Evolutionary conservation across 176 grass and related monocot genomes (phyloP), one percentile per base, ranked within the genome.

Genomic region (Thalia dealbata): DNA sequence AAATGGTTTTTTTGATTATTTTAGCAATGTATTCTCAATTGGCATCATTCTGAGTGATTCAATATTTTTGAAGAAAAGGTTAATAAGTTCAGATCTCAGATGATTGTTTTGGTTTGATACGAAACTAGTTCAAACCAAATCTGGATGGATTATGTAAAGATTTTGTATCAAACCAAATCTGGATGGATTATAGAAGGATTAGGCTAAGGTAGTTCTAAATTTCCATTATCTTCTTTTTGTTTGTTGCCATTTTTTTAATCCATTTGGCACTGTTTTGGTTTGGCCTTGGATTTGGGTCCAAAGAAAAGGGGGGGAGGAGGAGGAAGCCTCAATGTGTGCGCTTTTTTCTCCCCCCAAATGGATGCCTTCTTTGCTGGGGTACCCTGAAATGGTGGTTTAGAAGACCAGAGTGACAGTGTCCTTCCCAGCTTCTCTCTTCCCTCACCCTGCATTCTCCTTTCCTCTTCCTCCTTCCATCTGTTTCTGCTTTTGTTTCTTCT

Each of bases 291-390:
- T 62, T 88, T 81, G 54, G 78, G 78, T 85, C 80, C 69, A 73
- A 86, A 84, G 83, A 68, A 52, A 81, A 23, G 72, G 10, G 72
- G 38, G 48, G 59, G 28, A 58, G 59, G 48, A 65, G 66, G 71
- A 61, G 44, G 61, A 54, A 58, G 46, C 5, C 81, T 77, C 85
- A 76, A 25, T 48, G 29, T 78, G 48, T 52, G 52, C 29, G 65
- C 86, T 92, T 86, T 92, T 88, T 92, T 88, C 86, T 15, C 79
- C 83, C 45, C 25, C 70, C 2, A 72, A 83, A 79, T 79, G 81
- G 81, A 55, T 81, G 25, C 63, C 74, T 43, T 80, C 50, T 44
- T 68, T 45, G 35, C 65, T 44, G 60, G 60, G 2, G 70, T 73
- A 66, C 61, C 44, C 38, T 73, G 83, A 76, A 38, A 21, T 61